A percentile compares a stretch with the other conserved stretches of the same genome.
phyloP scores from a whole-genome alignment of 306 rosid genomes.

The Trichosanthes cucumerina region DNA sequence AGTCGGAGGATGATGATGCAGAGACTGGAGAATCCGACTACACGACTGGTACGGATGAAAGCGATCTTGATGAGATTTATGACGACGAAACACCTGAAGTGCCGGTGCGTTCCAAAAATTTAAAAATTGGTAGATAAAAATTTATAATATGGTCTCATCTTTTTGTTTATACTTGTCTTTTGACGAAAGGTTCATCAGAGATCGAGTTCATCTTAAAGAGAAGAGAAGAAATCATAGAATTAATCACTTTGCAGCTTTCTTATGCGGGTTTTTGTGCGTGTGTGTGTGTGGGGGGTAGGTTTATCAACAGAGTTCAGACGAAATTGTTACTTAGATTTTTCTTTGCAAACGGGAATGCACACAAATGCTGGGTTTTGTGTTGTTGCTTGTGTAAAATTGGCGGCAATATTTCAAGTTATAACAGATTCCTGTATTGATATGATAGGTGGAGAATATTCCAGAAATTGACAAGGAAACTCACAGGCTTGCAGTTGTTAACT shows the following conservation, averaged over 20 bases:
- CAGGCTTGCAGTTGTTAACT: slow-evolving; percentile 71
- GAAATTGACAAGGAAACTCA: slow-evolving; percentile 57
- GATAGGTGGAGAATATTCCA: slow-evolving; percentile 42
- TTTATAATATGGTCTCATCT: background rate
- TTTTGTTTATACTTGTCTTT: background rate
- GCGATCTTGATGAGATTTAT: slow-evolving; percentile 17
- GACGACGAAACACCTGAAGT: slow-evolving; percentile 31
- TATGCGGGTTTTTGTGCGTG: background rate
- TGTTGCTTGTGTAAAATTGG: background rate
- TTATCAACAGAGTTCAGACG: background rate
- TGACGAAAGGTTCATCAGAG: background rate
- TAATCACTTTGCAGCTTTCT: background rate
- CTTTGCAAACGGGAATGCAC: background rate
- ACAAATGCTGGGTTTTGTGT: background rate
- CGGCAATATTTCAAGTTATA: background rate
- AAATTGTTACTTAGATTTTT: background rate
- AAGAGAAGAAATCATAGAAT: background rate
- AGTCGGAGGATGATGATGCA: slow-evolving; percentile 13
- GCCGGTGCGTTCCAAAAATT: slow-evolving; percentile 25
- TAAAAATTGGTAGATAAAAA: background rate
- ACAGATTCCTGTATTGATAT: slow-evolving; percentile 7
- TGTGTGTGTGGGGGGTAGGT: background rate
- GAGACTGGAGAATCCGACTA: slow-evolving; percentile 22
- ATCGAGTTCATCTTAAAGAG: background rate
- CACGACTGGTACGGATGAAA: slow-evolving; percentile 27